Base-by-base conservation (phyloP, 169 alveolate genomes). In the Plasmodium inui region DNA sequence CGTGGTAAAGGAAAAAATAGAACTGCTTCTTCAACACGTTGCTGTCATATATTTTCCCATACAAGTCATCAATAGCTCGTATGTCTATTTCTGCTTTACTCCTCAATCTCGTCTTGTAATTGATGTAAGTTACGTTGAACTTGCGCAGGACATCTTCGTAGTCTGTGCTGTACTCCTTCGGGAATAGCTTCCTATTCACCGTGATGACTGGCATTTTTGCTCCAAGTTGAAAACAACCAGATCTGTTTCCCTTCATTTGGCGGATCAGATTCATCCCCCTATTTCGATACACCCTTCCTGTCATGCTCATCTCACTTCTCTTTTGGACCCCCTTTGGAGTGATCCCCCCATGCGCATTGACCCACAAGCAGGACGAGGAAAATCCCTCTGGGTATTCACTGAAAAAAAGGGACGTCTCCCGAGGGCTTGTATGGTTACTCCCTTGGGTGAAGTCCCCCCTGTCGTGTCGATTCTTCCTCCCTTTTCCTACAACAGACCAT, bases 71-170 rank as follows among this genome's bases (percentile, higher is more conserved):
- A 4, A 96, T 90, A 2, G 84, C 82, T 26, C 72, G 44, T 44
- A 95, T 94, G 85, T 96, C 93, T 17, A 96, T 94, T 28, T 96
- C 98, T 26, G 92, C 94, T 80, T 90, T 82, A 50, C 86, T 95
- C 22, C 96, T 86, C 30, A 96, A 83, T 32, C 97, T 78, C n/a
- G 98, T 96, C 72, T 96, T 96, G 91, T 95, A 96, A 94, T 96
- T 96, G 61, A 96, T 95, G 26, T 84, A 91, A 6, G 94, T 93
- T 0, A 96, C 97, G 34, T 95, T 90, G 88, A 80, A 96, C 28
- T 92, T 85, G 76, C 97, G 61, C 22, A 96, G 82, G 26, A 96
- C 84, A 30, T 94, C 91, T 72, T 96, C 98, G 74, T 96, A 96
- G 79, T 96, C 98, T 57, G 94, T 88, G 34, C 94, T 88, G 22